phyloP scores from a whole-genome alignment of 2,329 filamentous ascomycete species.

The Chaetomiaceae sp. region DNA sequence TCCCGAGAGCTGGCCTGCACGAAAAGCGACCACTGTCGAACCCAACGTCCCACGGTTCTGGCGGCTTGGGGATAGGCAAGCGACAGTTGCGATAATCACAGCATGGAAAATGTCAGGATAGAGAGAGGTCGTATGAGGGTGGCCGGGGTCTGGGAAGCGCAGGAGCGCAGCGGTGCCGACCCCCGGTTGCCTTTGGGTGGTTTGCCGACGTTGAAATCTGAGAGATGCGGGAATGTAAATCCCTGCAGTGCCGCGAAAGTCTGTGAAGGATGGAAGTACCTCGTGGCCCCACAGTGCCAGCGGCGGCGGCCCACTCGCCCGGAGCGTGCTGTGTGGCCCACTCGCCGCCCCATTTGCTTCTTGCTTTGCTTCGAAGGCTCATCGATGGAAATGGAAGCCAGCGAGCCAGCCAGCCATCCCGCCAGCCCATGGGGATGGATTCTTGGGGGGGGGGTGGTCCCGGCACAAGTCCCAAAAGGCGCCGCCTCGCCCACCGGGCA shows the following conservation, averaged over 20 bases:
- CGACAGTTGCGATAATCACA: too few relatives aligned
- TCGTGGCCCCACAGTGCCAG: slow-evolving; percentile 19
- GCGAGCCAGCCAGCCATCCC: neutral
- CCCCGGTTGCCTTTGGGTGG: slow-evolving; percentile 14
- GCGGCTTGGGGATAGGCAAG: neutral
- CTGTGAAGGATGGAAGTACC: slow-evolving; percentile 9
- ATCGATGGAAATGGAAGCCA: slow-evolving; percentile 6
- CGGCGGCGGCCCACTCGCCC: slow-evolving; percentile 18
- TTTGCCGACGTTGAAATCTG: slow-evolving; percentile 24
- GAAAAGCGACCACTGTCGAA: neutral
- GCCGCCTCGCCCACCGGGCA: slow-evolving; percentile 14
- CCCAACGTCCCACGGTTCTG: neutral
- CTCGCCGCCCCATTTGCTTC: neutral
- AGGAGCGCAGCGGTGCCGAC: neutral
- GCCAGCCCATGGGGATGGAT: neutral
- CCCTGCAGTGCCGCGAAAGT: slow-evolving; percentile 25
- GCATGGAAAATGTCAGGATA: neutral
- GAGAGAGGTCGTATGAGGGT: too few relatives aligned
- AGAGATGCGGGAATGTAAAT: slow-evolving; percentile 24
- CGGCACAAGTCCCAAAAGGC: slow-evolving; percentile 9
- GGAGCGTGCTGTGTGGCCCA: slow-evolving; percentile 4
- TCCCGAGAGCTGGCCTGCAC: slow-evolving; percentile 2
- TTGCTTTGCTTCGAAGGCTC: neutral
- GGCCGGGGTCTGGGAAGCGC: too few relatives aligned
- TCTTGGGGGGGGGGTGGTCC: neutral